phyloP scores from a whole-genome alignment of 805 yeast species.

The Debaryomyces castellii region DNA sequence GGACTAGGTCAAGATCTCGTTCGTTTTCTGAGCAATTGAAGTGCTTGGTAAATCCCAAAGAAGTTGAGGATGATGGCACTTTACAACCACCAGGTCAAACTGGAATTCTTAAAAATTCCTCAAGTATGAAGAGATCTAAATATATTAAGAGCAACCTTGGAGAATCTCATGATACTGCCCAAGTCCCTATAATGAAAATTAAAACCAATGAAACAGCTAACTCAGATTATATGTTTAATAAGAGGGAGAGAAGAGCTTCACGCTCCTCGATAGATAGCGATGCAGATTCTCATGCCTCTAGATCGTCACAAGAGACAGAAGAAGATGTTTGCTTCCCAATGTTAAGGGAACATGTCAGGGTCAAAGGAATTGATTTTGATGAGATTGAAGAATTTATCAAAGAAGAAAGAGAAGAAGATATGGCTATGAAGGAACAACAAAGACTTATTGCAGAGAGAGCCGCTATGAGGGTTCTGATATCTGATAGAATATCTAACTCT shows the following conservation, averaged over 20 bases:
- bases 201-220: constrained; percentile 22
- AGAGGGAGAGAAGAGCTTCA: constrained; percentile 35
- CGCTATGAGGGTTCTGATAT: constrained; percentile 12
- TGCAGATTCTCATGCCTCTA: constrained; percentile 68
- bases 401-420: constrained; percentile 53
- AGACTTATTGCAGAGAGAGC: constrained; percentile 22
- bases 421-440: constrained; percentile 22
- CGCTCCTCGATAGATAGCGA: constrained; percentile 55
- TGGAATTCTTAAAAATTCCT: constrained; percentile 23
- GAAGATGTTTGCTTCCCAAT: constrained; percentile 98
- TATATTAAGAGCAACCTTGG: constrained; percentile 6
- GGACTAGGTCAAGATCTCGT: constrained; percentile 16
- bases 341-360: constrained; percentile 58
- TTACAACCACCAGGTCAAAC: background rate
- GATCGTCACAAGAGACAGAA: constrained; percentile 87
- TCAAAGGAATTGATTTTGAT: constrained; percentile 84
- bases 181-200: constrained; percentile 27
- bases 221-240: constrained; percentile 12
- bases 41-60: constrained; percentile 33
- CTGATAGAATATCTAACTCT: constrained; percentile 11
- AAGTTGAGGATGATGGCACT: constrained; percentile 6
- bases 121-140: constrained; percentile 5
- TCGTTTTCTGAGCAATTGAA: constrained; percentile 26
- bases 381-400: constrained; percentile 82
- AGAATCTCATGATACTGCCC: constrained; percentile 21